Evolutionary conservation across 495 filamentous ascomycete genomes (phyloP).

Genomic region (Lichina pygmaea): DNA sequence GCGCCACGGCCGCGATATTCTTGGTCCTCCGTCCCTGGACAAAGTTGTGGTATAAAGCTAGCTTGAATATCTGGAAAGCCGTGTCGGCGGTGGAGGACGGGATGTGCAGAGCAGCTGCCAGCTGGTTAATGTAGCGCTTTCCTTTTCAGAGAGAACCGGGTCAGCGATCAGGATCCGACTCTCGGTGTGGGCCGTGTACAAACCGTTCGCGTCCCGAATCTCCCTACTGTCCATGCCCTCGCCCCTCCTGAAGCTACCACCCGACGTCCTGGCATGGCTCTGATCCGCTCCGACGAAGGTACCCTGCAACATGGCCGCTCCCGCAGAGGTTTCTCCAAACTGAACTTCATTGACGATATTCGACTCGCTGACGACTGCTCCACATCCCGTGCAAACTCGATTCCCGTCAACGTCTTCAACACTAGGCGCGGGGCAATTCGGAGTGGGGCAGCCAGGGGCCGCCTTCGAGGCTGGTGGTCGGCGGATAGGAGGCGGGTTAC

Average conservation of each 20-base stretch:
- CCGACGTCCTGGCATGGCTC: constrained; percentile 32
- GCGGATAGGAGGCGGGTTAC: neutral
- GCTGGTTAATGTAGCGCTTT: constrained; percentile 22
- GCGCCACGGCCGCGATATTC: constrained; percentile 57
- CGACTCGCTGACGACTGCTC: constrained; percentile 49
- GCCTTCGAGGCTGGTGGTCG: neutral
- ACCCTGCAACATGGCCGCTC: constrained; percentile 79
- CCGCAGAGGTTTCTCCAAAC: constrained; percentile 60
- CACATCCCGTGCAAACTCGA: constrained; percentile 53
- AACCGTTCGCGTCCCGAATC: constrained; percentile 38
- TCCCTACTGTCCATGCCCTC: constrained; percentile 36
- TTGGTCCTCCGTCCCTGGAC: constrained; percentile 67
- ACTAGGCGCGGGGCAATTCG: neutral
- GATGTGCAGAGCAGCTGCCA: constrained; percentile 25
- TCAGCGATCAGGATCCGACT: neutral
- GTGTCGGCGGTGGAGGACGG: constrained; percentile 28
- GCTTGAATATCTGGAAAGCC: constrained; percentile 47
- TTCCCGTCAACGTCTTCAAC: constrained; percentile 24
- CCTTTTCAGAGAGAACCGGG: constrained; percentile 7
- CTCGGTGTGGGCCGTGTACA: neutral
- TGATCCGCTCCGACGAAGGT: constrained; percentile 65
- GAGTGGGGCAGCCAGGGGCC: constrained; percentile 2
- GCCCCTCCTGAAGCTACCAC: constrained; percentile 26
- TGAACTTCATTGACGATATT: constrained; percentile 78
- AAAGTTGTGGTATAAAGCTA: constrained; percentile 54